These are phyloP conservation scores for Diaporthe batatas DNA, from an alignment of 2,329 filamentous ascomycete species.

Conservation along the genomic window DNA sequence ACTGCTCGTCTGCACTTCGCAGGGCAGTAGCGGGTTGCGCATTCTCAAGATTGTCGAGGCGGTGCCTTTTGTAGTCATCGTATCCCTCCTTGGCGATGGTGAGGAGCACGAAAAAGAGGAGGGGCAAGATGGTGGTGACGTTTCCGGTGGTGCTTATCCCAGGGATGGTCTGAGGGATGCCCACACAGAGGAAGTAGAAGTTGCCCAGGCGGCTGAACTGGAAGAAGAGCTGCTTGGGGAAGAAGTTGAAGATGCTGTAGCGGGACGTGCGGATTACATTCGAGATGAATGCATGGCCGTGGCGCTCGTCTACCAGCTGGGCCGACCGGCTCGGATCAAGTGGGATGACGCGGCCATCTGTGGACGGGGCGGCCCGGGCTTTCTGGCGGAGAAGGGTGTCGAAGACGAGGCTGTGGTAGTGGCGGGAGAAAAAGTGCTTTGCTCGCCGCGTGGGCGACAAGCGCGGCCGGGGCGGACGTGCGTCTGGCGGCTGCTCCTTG, in stretches of 20 bases:
- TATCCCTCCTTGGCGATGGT: constrained; percentile 90
- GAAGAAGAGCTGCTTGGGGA: constrained; percentile 86
- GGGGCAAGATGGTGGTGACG: constrained; percentile 80
- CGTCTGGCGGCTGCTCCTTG: constrained; percentile 21
- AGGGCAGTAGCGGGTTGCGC: constrained; percentile 63
- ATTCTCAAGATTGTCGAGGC: constrained; percentile 87
- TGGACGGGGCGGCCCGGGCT: constrained; percentile 44
- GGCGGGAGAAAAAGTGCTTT: constrained; percentile 8
- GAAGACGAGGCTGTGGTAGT: constrained; percentile 36
- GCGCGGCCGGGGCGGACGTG: too few species aligned
- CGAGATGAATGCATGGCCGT: constrained; percentile 63
- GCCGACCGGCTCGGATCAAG: constrained; percentile 42
- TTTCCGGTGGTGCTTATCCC: constrained; percentile 81
- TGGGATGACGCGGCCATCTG: constrained; percentile 48
- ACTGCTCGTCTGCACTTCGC: constrained; percentile 63
- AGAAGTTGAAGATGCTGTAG: constrained; percentile 86
- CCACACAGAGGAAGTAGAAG: constrained; percentile 88
- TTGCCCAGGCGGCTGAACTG: constrained; percentile 90
- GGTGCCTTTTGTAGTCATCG: constrained; percentile 84
- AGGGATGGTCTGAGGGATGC: constrained; percentile 85
- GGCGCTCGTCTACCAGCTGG: constrained; percentile 63
- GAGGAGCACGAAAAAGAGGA: constrained; percentile 81
- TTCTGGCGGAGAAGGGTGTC: constrained; percentile 44
- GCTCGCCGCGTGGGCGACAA: neutral
- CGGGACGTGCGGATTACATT: constrained; percentile 84